Evolutionary conservation across 2,329 filamentous ascomycete genomes (phyloP), one percentile per base, ranked within the genome.

Genomic region (Pseudocercospora ulei): DNA sequence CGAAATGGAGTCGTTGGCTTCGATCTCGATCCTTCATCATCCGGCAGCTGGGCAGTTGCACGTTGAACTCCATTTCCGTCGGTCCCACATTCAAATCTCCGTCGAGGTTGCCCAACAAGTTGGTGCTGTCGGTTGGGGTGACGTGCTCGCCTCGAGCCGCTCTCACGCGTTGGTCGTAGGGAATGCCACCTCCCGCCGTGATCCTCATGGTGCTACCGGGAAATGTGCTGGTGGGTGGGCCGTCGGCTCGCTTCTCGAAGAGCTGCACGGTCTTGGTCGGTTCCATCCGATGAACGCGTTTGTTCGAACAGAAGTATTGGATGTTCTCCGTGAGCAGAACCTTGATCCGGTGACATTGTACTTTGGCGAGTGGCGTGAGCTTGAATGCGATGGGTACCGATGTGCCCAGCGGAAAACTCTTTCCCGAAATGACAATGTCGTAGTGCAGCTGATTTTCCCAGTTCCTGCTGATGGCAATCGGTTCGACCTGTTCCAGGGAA

Each of bases 381-480:
- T 93, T 94, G 68, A 95, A 93, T 1, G 86, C 86, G 43, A 95
- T 90, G 1, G 87, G 87, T 9, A 95, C 84, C 53, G 82, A 82
- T 24, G 81, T 75, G 9, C 87, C 87, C 12, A 95, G 73, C 0
- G 87, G 84, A 44, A 95, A 95, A 0, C 86, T 92, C 69, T 94
- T 94, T 38, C 87, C 87, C 1, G 86, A 94, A 38, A 95, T 93
- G 58, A 94, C 80, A 51, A 95, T 94, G 55, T 95, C 87, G 63
- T 95, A 95, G 56, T 92, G 85, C 19, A 95, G 68, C 56, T 94
- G 87, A 51, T 95, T 86, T 58, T 95, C 87, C 87, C 87, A 95
- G 46, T 84, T 86, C 12, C 87, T 72, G 48, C 82, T 88, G 55
- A 95, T 94, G 7, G 86, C 88, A 53, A 95, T 94, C 2, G 87